phyloP scores from a whole-genome alignment of 164 flowering plant species.

The Magnolia officinalis region DNA sequence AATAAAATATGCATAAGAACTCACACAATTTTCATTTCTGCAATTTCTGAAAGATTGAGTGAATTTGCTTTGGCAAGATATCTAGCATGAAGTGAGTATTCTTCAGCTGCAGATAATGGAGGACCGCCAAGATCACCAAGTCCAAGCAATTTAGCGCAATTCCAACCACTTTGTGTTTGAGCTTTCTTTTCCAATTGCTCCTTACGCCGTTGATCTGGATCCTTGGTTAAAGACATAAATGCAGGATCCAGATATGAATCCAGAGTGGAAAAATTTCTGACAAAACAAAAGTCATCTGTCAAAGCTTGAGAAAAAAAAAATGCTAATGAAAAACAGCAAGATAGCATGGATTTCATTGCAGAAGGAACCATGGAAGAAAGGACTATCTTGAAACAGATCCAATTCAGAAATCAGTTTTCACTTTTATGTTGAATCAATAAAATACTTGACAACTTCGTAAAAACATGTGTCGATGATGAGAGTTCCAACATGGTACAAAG shows the following conservation, averaged over 20 bases:
- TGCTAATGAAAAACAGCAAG: background rate
- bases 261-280: constrained; percentile 74
- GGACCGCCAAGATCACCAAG: constrained; percentile 94
- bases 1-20: constrained; percentile 20
- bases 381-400: background rate
- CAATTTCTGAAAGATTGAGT: constrained; percentile 92
- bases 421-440: background rate
- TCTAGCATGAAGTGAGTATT: constrained; percentile 94
- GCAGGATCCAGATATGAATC: constrained; percentile 95
- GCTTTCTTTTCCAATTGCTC: constrained; percentile 92
- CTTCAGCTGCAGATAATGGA: constrained; percentile 85
- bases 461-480: background rate
- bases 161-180: constrained; percentile 70
- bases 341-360: background rate
- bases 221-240: constrained; percentile 90
- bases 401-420: background rate
- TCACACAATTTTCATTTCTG: constrained; percentile 99
- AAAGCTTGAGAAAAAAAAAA: background rate
- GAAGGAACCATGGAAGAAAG: background rate
- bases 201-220: constrained; percentile 90
- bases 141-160: constrained; percentile 86
- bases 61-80: constrained; percentile 95
- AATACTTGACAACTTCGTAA: background rate
- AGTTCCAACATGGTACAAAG: background rate
- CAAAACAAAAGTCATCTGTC: constrained; percentile 2